A percentile compares a stretch with the other conserved stretches of the same genome.
Evolutionary conservation across 106 monocot genomes (phyloP).

Genomic region (Posidonia australis): DNA sequence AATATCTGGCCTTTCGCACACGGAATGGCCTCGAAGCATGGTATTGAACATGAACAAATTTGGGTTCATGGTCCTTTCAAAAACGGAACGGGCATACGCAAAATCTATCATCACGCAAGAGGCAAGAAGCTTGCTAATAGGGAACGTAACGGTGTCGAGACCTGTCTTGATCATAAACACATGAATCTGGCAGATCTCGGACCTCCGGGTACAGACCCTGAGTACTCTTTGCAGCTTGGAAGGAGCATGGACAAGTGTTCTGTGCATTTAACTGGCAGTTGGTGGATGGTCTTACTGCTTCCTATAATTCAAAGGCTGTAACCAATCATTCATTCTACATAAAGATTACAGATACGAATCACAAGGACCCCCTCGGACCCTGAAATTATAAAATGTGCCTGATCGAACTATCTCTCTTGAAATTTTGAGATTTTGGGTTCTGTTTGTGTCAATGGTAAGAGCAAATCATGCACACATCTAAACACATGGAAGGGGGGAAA

Average conservation of each 20-base stretch:
- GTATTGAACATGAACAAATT: constrained; percentile 1
- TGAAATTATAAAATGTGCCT: too few relatives aligned
- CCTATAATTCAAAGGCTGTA: not conserved
- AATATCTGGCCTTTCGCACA: not conserved
- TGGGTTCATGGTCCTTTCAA: not conserved
- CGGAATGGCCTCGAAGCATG: constrained; percentile 1
- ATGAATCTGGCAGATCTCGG: not conserved
- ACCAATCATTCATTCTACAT: not conserved
- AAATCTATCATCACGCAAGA: not conserved
- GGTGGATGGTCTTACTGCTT: not conserved
- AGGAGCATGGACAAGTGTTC: not conserved
- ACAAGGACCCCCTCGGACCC: too few relatives aligned
- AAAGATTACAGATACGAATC: not conserved
- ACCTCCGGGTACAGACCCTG: not conserved
- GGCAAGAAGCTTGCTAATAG: constrained; percentile 3
- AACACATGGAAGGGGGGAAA: not conserved
- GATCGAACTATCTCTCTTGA: too few relatives aligned
- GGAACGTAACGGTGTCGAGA: not conserved
- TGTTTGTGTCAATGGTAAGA: too few relatives aligned
- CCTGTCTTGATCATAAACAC: constrained; percentile 1
- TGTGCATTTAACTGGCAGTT: not conserved
- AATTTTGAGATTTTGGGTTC: too few relatives aligned
- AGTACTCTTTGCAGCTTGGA: not conserved
- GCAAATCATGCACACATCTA: too few relatives aligned
- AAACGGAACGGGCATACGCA: not conserved